Base-by-base conservation (phyloP, 257 asterid species). In the Schizonepeta tenuifolia region DNA sequence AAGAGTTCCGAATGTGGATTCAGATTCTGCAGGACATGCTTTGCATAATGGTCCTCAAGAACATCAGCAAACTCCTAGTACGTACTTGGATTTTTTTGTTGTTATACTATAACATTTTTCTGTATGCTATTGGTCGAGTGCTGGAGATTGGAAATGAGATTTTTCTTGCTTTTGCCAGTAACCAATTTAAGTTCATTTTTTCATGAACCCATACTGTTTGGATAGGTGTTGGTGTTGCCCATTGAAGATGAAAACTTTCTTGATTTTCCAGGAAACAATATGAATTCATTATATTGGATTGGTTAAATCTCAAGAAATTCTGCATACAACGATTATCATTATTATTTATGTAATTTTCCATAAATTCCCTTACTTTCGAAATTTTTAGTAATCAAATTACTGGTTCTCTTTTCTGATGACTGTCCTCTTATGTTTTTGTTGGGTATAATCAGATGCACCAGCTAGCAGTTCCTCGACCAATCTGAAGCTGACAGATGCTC, bases 11-110 rank as follows among this genome's bases (percentile, higher is more conserved):
- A 75, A 71, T 78, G 84, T 73, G 9, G 88, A 81, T 77, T 78
- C 84, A 15, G 51, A 63, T 75, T 78, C 79, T 53, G 83, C 76
- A 17, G 62, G 73, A 5, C 80, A 44, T 38, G 78, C 63, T 59
- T 75, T 77, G 26, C 91, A 82, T 81, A 87, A 91, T 81, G 91
- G 90, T 14, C 77, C 89, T 46, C 86, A 81, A 67, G 83, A 80
- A 35, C 82, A 75, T 62, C 85, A 65, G 77, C 79, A 60, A 58
- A 58, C 62, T 41, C 57, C 74, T 41, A 72, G 88, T 83, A 81
- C 5, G 83, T 67, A 9, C 53, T 66, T 36, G 13, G 13, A 21
- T 44, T 36, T 11, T 56, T 40, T 17, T 31, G 36, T 55, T 71
- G 33, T 58, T 41, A 41, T 24, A 50, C 21, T 13, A 7, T 66